Percentiles rank a stretch among this genome's conserved stretches.
Evolutionary conservation across 441 rosid species (phyloP).

Genomic region (Syzygium malaccense): DNA sequence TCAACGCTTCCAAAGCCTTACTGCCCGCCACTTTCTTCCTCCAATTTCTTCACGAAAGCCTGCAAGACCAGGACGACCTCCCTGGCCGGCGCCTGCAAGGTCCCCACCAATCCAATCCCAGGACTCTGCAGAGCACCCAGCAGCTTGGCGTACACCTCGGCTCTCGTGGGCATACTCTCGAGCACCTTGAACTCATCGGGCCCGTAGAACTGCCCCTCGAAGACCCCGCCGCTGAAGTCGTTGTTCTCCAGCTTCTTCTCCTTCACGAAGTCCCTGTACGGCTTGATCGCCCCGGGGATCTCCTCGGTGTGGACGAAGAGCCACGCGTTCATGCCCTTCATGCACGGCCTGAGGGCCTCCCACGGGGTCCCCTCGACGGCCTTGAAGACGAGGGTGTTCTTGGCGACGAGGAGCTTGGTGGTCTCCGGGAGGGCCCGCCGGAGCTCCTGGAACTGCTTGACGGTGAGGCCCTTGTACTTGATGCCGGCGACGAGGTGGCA

Average conservation of each 20-base stretch:
- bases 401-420: slow-evolving; percentile 68
- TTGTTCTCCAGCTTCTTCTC: slow-evolving; percentile 66
- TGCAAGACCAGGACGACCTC: slow-evolving; percentile 76
- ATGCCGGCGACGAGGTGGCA: slow-evolving; percentile 83
- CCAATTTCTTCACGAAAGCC: slow-evolving; percentile 85
- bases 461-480: slow-evolving; percentile 70
- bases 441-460: slow-evolving; percentile 78
- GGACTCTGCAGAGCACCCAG: slow-evolving; percentile 74
- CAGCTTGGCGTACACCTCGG: slow-evolving; percentile 75
- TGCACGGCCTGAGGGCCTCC: slow-evolving; percentile 81
- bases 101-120: slow-evolving; percentile 58
- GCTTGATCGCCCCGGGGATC: slow-evolving; percentile 77
- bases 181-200: slow-evolving; percentile 67
- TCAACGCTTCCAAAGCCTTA: slow-evolving; percentile 7
- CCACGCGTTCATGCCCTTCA: slow-evolving; percentile 98
- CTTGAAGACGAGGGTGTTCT: slow-evolving; percentile 74
- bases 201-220: slow-evolving; percentile 80
- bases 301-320: slow-evolving; percentile 86
- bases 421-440: slow-evolving; percentile 61
- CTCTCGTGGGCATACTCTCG: slow-evolving; percentile 79
- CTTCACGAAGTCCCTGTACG: slow-evolving; percentile 71
- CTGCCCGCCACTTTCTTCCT: slow-evolving; percentile 56
- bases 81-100: slow-evolving; percentile 82
- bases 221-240: slow-evolving; percentile 82
- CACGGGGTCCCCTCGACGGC: slow-evolving; percentile 90